These are phyloP conservation scores for Parastagonospora nodorum DNA, from an alignment of 2,329 filamentous ascomycete genomes.

Conservation along the genomic window DNA sequence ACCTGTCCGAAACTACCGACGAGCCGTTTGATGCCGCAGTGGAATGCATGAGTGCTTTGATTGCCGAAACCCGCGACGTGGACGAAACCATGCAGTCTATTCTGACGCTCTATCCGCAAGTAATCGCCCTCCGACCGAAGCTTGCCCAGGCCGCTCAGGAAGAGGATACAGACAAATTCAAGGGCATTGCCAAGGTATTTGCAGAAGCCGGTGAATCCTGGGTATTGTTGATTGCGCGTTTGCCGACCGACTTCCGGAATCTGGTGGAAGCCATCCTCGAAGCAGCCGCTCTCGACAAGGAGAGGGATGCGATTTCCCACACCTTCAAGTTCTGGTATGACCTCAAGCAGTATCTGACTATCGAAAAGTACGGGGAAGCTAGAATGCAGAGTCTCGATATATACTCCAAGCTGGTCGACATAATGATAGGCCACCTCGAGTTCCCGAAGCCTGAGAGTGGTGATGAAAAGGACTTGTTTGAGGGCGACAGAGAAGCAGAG, in stretches of 20 bases:
- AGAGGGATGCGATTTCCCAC: conserved; percentile 87
- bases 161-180: conserved; percentile 85
- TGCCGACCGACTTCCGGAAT: conserved; percentile 79
- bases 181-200: conserved; percentile 87
- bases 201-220: conserved; percentile 92
- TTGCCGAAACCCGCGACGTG: conserved; percentile 89
- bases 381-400: conserved; percentile 77
- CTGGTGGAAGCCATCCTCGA: conserved; percentile 92
- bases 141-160: conserved; percentile 76
- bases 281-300: conserved; percentile 83
- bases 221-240: conserved; percentile 87
- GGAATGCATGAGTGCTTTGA: conserved; percentile 90
- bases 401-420: conserved; percentile 87
- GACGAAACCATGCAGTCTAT: conserved; percentile 87
- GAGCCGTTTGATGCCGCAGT: conserved; percentile 83
- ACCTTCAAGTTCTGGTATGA: conserved; percentile 99
- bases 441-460: conserved; percentile 78
- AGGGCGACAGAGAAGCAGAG: conserved; percentile 92
- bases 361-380: conserved; percentile 87
- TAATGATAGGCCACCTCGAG: conserved; percentile 88
- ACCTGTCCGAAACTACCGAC: conserved; percentile 67
- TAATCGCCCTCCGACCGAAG: conserved; percentile 76
- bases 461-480: conserved; percentile 83
- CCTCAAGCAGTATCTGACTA: conserved; percentile 90
- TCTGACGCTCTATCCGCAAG: conserved; percentile 77